Evolutionary conservation across 192 early-diverging fungal species (phyloP).

Genomic region (Haplosporangium gracile): DNA sequence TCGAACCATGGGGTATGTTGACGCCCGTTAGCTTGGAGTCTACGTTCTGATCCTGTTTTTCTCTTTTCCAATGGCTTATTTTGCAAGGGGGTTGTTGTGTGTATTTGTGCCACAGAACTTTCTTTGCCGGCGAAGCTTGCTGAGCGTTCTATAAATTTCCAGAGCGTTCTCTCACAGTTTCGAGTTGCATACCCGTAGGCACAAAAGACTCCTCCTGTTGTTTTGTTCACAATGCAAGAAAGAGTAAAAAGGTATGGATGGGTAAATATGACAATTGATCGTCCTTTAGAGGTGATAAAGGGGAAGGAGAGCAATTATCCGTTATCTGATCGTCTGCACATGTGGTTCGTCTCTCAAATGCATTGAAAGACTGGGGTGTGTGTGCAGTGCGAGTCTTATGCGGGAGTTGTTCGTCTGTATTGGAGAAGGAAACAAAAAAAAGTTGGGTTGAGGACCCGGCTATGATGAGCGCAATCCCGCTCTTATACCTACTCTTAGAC

Average conservation of each 20-base stretch:
- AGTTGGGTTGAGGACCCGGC: no score
- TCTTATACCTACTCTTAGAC: background rate
- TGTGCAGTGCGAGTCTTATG: no score
- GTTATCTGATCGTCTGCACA: no score
- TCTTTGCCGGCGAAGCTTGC: background rate
- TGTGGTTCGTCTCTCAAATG: no score
- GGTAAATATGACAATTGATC: background rate
- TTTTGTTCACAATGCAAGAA: background rate
- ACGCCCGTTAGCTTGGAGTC: background rate
- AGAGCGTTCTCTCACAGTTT: background rate
- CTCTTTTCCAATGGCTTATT: background rate
- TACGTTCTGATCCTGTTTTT: background rate
- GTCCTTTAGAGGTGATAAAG: no score
- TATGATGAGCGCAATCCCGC: background rate
- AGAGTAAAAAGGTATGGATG: background rate
- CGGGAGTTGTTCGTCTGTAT: background rate
- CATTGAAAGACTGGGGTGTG: no score
- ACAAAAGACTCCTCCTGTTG: background rate
- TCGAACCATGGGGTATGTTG: background rate
- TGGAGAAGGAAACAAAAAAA: background rate
- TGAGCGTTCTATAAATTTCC: background rate
- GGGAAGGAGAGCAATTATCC: no score
- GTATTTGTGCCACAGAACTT: background rate
- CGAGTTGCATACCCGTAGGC: background rate
- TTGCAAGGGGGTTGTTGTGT: background rate